phyloP scores from a whole-genome alignment of 208 protist species.

The Acanthamoeba triangularis region DNA sequence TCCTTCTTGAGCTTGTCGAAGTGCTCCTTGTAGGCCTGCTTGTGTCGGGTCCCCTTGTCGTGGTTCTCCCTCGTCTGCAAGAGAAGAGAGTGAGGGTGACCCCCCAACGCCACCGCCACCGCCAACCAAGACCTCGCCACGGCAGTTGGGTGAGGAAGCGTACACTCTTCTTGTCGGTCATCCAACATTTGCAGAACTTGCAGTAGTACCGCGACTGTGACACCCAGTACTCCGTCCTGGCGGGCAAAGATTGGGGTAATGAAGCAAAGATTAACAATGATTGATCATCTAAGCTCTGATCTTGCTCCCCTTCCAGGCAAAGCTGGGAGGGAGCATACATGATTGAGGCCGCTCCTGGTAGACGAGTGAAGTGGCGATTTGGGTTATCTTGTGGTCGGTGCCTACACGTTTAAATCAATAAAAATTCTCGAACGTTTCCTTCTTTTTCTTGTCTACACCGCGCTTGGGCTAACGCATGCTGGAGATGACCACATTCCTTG shows the following conservation, averaged over 20 bases:
- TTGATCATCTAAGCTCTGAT: no score
- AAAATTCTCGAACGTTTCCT: neutral
- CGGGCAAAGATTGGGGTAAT: neutral
- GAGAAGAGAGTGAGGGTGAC: no score
- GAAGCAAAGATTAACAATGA: neutral
- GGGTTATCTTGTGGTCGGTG: no score
- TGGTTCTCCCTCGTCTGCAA: constrained; percentile 39
- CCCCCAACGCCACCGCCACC: neutral
- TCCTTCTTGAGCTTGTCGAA: constrained; percentile 46
- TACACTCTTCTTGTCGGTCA: constrained; percentile 55
- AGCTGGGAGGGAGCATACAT: no score
- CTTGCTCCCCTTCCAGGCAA: no score
- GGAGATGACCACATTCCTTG: no score
- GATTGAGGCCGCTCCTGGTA: no score
- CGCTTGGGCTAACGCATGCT: no score
- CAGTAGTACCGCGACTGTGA: constrained; percentile 60
- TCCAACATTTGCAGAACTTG: constrained; percentile 69
- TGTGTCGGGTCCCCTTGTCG: constrained; percentile 33
- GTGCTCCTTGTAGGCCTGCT: constrained; percentile 59
- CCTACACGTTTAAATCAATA: no score
- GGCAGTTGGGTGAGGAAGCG: neutral
- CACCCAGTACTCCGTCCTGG: constrained; percentile 62
- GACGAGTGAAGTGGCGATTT: no score
- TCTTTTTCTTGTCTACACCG: neutral
- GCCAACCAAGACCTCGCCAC: neutral